Percentiles rank a stretch among this genome's conserved stretches.
phyloP scores from a whole-genome alignment of 2,329 filamentous ascomycete species.

The Sphaerulina musiva region DNA sequence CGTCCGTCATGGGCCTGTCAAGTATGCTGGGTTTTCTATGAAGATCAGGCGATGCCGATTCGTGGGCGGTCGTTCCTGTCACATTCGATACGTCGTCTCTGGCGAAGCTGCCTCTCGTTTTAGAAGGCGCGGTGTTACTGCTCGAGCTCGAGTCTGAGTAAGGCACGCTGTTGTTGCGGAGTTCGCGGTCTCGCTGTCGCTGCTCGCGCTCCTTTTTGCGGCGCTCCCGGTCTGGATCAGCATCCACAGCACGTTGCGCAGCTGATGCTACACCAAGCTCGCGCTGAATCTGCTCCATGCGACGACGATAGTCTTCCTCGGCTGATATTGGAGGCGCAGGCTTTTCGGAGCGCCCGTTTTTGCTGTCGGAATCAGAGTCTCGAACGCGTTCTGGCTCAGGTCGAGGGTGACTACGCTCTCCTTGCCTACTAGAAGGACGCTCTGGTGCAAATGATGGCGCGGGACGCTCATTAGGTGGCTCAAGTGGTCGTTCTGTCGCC shows the following conservation, averaged over 20 bases:
- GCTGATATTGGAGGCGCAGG: conserved; percentile 37
- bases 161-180: conserved; percentile 14
- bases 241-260: conserved; percentile 22
- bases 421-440: conserved; percentile 10
- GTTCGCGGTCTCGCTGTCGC: conserved; percentile 27
- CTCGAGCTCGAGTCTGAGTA: conserved; percentile 18
- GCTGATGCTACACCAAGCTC: conserved; percentile 37
- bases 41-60: conserved; percentile 18
- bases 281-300: conserved; percentile 42
- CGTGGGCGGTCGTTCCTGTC: neutral
- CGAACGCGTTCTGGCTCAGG: conserved; percentile 5
- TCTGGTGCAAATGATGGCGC: conserved; percentile 7
- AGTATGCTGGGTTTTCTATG: conserved; percentile 30
- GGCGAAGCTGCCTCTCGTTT: conserved; percentile 21
- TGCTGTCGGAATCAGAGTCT: conserved; percentile 12
- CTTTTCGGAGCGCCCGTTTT: conserved; percentile 17
- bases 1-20: conserved; percentile 28
- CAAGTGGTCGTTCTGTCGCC: neutral
- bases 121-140: neutral
- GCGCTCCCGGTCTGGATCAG: conserved; percentile 31
- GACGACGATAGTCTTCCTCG: conserved; percentile 47
- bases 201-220: conserved; percentile 31
- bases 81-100: conserved; percentile 16
- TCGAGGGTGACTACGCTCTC: conserved; percentile 9
- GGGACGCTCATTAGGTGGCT: neutral